Percentiles rank a stretch among this genome's conserved stretches.
phyloP scores from a whole-genome alignment of 148 eudicot species.

The Euryodendron excelsum region DNA sequence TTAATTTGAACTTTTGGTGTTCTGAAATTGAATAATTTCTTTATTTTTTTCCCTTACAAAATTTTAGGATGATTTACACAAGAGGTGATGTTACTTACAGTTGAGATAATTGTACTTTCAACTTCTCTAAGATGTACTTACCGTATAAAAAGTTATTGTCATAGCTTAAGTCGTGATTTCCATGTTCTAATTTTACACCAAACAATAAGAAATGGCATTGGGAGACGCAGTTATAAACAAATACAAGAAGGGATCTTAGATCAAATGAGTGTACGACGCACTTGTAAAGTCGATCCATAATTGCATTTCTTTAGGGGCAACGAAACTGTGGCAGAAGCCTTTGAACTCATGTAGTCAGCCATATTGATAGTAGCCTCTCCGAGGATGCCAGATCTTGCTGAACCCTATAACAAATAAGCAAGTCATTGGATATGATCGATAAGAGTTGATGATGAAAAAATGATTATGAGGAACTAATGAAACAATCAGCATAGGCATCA shows the following conservation, averaged over 20 bases:
- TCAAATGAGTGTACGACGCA: conserved; percentile 24
- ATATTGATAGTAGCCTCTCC: conserved; percentile 68
- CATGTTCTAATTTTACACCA: background rate
- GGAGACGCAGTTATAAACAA: background rate
- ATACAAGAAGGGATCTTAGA: background rate
- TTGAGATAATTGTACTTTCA: no score
- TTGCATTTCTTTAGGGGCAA: conserved; percentile 61
- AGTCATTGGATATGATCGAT: background rate
- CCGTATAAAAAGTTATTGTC: no score
- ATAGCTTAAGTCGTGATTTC: background rate
- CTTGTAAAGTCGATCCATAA: conserved; percentile 60
- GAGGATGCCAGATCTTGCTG: conserved; percentile 69
- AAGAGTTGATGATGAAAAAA: background rate
- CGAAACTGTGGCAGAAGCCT: conserved; percentile 39
- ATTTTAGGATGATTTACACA: no score
- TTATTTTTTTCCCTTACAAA: no score
- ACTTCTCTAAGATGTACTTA: no score
- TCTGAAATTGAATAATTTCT: no score
- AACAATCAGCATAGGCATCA: no score
- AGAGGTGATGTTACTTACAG: no score
- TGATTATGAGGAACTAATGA: background rate
- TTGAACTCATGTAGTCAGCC: conserved; percentile 41
- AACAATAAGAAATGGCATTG: background rate
- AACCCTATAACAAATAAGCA: conserved; percentile 44
- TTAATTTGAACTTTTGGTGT: no score